Conservation (phyloP, 129 eudicot species). For the Solidago caesia region DNA sequence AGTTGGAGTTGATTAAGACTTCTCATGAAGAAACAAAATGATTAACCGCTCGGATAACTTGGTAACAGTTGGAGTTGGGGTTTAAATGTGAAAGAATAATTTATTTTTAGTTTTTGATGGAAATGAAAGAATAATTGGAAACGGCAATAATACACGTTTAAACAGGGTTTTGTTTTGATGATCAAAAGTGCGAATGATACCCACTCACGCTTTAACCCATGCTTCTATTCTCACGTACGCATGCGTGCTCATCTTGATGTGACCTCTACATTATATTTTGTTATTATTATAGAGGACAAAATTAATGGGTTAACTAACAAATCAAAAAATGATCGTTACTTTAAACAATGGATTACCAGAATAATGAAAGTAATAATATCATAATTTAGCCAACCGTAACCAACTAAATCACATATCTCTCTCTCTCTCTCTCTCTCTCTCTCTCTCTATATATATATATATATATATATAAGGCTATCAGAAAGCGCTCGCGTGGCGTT, state of each 20-base stretch:
- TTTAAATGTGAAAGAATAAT: too few relatives aligned
- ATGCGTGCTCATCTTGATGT: constrained; percentile 34
- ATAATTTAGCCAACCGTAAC: too few relatives aligned
- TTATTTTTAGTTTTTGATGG: not conserved
- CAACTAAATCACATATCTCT: too few relatives aligned
- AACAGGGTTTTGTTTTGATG: constrained; percentile 14
- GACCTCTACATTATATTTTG: constrained; percentile 25
- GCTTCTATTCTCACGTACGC: constrained; percentile 25
- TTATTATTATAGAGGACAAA: not conserved
- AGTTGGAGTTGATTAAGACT: too few relatives aligned
- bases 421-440: too few relatives aligned
- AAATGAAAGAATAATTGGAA: constrained; percentile 25
- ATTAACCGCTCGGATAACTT: too few relatives aligned
- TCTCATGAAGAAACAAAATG: too few relatives aligned
- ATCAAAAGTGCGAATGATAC: constrained; percentile 31
- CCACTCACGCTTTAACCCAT: constrained; percentile 32
- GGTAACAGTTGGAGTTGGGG: too few relatives aligned
- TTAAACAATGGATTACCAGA: not conserved
- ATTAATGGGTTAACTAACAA: not conserved
- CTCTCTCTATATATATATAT: too few relatives aligned
- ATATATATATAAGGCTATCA: too few relatives aligned
- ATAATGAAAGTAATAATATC: too few relatives aligned
- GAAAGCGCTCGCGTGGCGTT: too few relatives aligned
- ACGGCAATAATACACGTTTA: constrained; percentile 12
- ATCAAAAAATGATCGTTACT: not conserved